These are phyloP conservation scores for Apophysomyces variabilis DNA, from an alignment of 371 early-diverging fungal species.

Conservation along the genomic window DNA sequence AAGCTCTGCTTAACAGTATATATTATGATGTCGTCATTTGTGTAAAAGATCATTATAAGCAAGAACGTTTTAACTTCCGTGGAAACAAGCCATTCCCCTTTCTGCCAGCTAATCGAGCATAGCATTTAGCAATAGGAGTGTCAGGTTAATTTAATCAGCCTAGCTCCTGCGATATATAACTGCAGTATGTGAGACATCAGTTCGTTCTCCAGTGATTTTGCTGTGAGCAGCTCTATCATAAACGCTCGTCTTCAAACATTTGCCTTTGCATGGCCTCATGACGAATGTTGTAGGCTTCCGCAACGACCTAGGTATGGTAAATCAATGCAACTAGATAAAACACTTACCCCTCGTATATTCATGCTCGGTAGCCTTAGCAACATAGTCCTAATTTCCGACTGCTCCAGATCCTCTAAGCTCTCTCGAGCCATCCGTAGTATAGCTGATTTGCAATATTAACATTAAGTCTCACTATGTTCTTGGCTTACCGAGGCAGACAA, in stretches of 20 bases:
- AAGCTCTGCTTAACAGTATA: too few relatives aligned
- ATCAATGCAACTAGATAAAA: neutral
- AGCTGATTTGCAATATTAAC: conserved; percentile 30
- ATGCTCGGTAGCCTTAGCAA: conserved; percentile 72
- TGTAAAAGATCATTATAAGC: too few relatives aligned
- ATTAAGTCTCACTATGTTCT: neutral
- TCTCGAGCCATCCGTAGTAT: conserved; percentile 66
- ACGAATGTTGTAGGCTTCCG: conserved; percentile 66
- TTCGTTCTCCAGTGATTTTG: too few relatives aligned
- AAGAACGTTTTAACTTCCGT: too few relatives aligned
- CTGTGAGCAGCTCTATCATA: neutral
- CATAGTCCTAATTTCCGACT: conserved; percentile 81
- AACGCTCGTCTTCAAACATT: conserved; percentile 32
- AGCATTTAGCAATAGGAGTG: too few relatives aligned
- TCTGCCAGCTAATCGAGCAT: too few relatives aligned
- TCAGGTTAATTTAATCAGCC: too few relatives aligned
- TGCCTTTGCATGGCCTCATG: conserved; percentile 68
- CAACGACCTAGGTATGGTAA: conserved; percentile 46
- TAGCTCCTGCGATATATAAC: too few relatives aligned
- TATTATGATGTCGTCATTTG: too few relatives aligned
- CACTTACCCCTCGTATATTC: conserved; percentile 65
- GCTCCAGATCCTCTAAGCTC: conserved; percentile 81
- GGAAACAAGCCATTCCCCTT: too few relatives aligned
- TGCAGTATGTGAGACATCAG: too few relatives aligned
- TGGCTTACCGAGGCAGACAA: conserved; percentile 61